These are phyloP conservation scores for Didymella lethalis DNA, from an alignment of 2,329 filamentous ascomycete genomes.

Conservation along the genomic window DNA sequence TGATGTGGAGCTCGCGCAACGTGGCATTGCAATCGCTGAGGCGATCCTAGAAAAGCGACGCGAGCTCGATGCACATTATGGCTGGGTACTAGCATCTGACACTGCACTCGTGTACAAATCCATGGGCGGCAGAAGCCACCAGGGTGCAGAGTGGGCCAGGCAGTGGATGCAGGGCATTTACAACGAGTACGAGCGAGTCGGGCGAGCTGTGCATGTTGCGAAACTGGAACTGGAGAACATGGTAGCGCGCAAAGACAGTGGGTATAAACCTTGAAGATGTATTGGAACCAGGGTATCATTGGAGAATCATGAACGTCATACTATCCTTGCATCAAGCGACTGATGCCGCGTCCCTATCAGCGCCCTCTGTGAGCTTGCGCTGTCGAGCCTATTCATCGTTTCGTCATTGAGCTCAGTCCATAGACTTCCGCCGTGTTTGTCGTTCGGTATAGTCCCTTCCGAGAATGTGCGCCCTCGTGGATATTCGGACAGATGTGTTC, in stretches of 20 bases:
- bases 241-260: neutral
- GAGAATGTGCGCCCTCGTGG: constrained; percentile 14
- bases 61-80: constrained; percentile 12
- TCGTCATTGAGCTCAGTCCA: constrained; percentile 27
- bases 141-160: neutral
- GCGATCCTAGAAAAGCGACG: neutral
- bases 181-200: constrained; percentile 2
- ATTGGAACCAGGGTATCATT: neutral
- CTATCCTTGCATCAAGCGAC: constrained; percentile 11
- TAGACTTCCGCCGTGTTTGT: constrained; percentile 12
- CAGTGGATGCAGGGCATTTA: constrained; percentile 3
- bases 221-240: neutral
- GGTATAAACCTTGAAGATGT: neutral
- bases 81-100: constrained; percentile 11
- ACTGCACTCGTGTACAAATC: constrained; percentile 1
- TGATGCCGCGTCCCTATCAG: constrained; percentile 19
- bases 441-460: constrained; percentile 2
- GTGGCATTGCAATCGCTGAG: neutral
- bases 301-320: neutral
- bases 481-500: constrained; percentile 22
- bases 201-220: neutral
- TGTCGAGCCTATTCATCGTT: constrained; percentile 11
- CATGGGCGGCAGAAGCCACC: neutral
- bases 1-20: neutral
- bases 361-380: constrained; percentile 21